Percentiles rank a stretch among this genome's conserved stretches.
phyloP scores from a whole-genome alignment of 345 rosid genomes.

The Brassica incana region DNA sequence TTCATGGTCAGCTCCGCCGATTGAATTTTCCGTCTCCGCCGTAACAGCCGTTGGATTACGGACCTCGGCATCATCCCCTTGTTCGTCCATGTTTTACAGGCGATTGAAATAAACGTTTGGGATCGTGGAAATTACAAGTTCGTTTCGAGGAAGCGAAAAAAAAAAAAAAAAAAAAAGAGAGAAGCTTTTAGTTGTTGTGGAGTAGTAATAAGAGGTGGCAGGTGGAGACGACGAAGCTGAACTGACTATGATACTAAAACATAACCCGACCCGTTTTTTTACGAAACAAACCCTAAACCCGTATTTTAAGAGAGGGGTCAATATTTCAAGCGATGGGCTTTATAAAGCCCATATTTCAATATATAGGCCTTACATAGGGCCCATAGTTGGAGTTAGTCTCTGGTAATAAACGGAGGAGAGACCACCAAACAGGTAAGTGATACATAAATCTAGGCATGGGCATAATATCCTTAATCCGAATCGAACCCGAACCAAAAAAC shows the following conservation, averaged over 20 bases:
- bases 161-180: background rate
- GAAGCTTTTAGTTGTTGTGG: background rate
- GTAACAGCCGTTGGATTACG: conserved; percentile 9
- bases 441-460: no score
- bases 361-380: no score
- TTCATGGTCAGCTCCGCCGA: conserved; percentile 21
- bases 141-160: background rate
- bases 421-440: no score
- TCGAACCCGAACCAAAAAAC: no score
- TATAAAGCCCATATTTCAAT: no score
- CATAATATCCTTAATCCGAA: no score
- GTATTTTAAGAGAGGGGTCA: background rate
- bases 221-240: conserved; percentile 25
- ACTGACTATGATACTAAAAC: conserved; percentile 25
- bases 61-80: conserved; percentile 42
- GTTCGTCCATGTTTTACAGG: conserved; percentile 34
- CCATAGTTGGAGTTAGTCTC: no score
- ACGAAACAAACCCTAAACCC: conserved; percentile 37
- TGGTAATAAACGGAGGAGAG: no score
- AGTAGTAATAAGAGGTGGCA: conserved; percentile 9
- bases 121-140: conserved; percentile 5
- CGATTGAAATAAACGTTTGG: conserved; percentile 11
- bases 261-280: conserved; percentile 36
- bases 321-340: no score
- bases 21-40: conserved; percentile 17